phyloP scores from a whole-genome alignment of 23 red algal species.

The Cyanidioschyzon merolae region DNA sequence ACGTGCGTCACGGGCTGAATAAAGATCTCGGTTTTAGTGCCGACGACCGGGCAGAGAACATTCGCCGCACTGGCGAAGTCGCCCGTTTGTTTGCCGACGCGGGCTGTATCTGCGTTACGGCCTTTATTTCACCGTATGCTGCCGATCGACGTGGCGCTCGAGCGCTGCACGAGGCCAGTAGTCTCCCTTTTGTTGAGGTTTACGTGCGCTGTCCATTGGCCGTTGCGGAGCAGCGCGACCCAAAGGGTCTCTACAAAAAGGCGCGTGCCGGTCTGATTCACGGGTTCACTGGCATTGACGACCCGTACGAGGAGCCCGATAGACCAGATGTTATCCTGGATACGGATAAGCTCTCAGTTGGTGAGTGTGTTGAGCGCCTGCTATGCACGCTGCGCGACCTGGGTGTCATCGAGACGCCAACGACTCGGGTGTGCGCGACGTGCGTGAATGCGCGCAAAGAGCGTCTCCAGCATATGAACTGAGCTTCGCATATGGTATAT shows the following conservation, averaged over 20 bases:
- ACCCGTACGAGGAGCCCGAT: constrained; percentile 81
- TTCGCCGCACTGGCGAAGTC: constrained; percentile 89
- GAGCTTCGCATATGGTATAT: no score
- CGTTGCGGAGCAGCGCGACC: constrained; percentile 85
- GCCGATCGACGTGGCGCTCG: constrained; percentile 62
- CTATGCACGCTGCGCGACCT: constrained; percentile 25
- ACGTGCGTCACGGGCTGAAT: constrained; percentile 90
- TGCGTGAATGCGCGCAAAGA: not conserved
- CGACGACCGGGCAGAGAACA: constrained; percentile 90
- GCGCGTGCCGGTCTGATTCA: constrained; percentile 77
- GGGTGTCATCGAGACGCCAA: not conserved
- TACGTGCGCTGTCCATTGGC: constrained; percentile 73
- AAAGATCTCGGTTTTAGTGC: constrained; percentile 79
- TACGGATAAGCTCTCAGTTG: constrained; percentile 53
- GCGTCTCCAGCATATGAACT: not conserved
- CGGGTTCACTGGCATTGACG: constrained; percentile 93
- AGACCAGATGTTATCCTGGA: constrained; percentile 57
- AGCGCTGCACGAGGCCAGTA: constrained; percentile 65
- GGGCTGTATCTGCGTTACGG: constrained; percentile 60
- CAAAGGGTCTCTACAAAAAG: constrained; percentile 99
- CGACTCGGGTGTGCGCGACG: not conserved
- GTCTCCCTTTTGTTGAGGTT: constrained; percentile 83
- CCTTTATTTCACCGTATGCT: constrained; percentile 88
- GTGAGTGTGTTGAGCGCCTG: constrained; percentile 55
- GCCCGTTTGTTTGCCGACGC: constrained; percentile 83